Conservation (phyloP, 2,329 filamentous ascomycete genomes). For the Pyrenochaeta sp. region DNA sequence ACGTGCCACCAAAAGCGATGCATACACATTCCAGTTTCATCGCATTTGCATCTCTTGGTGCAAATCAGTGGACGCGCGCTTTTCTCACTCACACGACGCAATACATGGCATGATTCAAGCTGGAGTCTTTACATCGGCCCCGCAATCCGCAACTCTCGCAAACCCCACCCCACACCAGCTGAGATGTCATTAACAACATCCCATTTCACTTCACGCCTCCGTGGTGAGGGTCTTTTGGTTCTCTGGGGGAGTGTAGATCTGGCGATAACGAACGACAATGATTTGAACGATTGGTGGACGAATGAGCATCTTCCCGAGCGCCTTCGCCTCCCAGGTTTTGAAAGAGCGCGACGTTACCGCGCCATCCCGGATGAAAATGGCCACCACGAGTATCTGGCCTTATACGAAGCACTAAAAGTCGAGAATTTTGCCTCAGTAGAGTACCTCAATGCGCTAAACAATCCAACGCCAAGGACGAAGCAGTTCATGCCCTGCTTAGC, state of each 20-base stretch:
- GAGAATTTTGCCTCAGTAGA: conserved; percentile 10
- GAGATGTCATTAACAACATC: background rate
- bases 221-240: conserved; percentile 2
- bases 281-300: conserved; percentile 28
- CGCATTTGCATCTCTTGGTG: no score
- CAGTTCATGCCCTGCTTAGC: conserved; percentile 24
- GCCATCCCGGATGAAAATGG: background rate
- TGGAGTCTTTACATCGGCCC: background rate
- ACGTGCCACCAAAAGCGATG: no score
- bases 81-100: no score
- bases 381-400: conserved; percentile 12
- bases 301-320: conserved; percentile 28
- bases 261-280: conserved; percentile 6
- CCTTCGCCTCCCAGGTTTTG: conserved; percentile 20
- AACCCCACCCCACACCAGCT: background rate
- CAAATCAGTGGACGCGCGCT: no score
- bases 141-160: background rate
- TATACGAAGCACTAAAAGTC: conserved; percentile 14
- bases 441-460: conserved; percentile 16
- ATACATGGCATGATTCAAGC: background rate
- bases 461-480: conserved; percentile 16
- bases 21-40: no score
- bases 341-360: conserved; percentile 19
- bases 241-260: conserved; percentile 20
- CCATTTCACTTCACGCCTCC: background rate